Percentiles rank a stretch among this genome's conserved stretches.
These are phyloP conservation scores for Neurospora sp. DNA, from an alignment of 495 filamentous ascomycete species.

Conservation along the genomic window DNA sequence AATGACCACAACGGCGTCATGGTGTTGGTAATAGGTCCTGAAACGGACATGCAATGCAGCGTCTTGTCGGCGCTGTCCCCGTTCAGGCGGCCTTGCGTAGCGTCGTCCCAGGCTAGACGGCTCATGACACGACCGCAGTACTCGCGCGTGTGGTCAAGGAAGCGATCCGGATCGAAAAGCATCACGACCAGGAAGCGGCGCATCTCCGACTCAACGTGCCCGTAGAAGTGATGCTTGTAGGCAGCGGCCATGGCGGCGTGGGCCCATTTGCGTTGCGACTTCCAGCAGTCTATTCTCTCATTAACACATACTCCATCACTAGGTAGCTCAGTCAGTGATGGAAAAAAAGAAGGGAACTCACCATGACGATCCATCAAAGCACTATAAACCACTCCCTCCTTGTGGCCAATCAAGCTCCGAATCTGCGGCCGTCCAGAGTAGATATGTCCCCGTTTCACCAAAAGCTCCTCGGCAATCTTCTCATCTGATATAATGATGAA, in stretches of 20 bases:
- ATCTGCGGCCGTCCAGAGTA: slow-evolving; percentile 44
- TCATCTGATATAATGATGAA: slow-evolving; percentile 47
- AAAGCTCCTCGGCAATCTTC: slow-evolving; percentile 45
- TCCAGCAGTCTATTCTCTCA: slow-evolving; percentile 29
- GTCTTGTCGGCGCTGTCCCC: slow-evolving; percentile 35
- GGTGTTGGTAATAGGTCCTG: slow-evolving; percentile 38
- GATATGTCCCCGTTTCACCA: slow-evolving; percentile 42
- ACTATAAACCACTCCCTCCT: slow-evolving; percentile 35
- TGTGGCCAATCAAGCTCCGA: slow-evolving; percentile 35
- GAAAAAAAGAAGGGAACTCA: slow-evolving; percentile 10
- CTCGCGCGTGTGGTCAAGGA: slow-evolving; percentile 34
- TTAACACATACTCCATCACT: neutral
- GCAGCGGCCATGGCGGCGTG: slow-evolving; percentile 39
- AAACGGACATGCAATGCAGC: slow-evolving; percentile 38
- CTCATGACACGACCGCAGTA: slow-evolving; percentile 39
- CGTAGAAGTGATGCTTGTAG: slow-evolving; percentile 37
- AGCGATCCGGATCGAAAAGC: slow-evolving; percentile 34
- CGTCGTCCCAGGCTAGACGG: slow-evolving; percentile 37
- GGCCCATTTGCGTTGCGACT: slow-evolving; percentile 35
- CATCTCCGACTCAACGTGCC: slow-evolving; percentile 37
- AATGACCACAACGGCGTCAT: slow-evolving; percentile 35
- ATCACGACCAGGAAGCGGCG: slow-evolving; percentile 31
- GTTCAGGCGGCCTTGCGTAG: slow-evolving; percentile 30
- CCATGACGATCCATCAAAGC: slow-evolving; percentile 40
- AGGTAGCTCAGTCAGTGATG: neutral